Base-by-base conservation (phyloP, 257 asterid genomes). In the Striga asiatica region DNA sequence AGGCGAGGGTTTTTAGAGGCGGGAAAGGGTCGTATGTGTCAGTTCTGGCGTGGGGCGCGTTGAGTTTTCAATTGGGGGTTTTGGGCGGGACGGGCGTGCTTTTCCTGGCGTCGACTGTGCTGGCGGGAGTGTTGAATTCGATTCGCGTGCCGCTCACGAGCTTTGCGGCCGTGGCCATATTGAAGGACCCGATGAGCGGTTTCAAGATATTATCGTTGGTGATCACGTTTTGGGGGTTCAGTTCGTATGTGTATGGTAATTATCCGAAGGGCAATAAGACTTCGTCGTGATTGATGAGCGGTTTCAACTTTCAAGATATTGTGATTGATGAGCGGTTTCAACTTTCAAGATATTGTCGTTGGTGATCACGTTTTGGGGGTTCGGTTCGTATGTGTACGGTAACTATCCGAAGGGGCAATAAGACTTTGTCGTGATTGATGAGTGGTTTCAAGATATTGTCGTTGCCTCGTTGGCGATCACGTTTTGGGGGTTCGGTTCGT, bases 241-340 rank as follows among this genome's bases (percentile, higher is more conserved):
- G 76, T 39, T 81, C 79, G 43, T 89, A 83, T 41, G 74, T 88
- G 10, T 84, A 84, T 62, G 95, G 95, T 50, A 84, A 70, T 60
- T 80, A 74, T 42, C 64, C 74, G 6, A 58, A 28, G 27, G 70
- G 31, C 22, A 71, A 74, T 60, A 71, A 76, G n/a, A n/a, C n/a
- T 47, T 60, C 73, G 1, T 28, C 20, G 0, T 71, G 65, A 65
- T 27, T 46, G 35, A n/a, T n/a, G n/a, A n/a, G n/a, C n/a, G n/a
- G n/a, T n/a, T n/a, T n/a, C n/a, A n/a, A n/a, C n/a, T n/a, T n/a
- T n/a, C n/a, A n/a, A n/a, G n/a, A n/a, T n/a, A n/a, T n/a, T n/a
- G n/a, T n/a, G n/a, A n/a, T n/a, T n/a, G 1, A 86, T 86, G 98
- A 89, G 95, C 16, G 95, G 98, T 42, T 83, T 89, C n/a, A n/a